Base-by-base conservation (phyloP, 345 rosid genomes). In the Acer campestre region DNA sequence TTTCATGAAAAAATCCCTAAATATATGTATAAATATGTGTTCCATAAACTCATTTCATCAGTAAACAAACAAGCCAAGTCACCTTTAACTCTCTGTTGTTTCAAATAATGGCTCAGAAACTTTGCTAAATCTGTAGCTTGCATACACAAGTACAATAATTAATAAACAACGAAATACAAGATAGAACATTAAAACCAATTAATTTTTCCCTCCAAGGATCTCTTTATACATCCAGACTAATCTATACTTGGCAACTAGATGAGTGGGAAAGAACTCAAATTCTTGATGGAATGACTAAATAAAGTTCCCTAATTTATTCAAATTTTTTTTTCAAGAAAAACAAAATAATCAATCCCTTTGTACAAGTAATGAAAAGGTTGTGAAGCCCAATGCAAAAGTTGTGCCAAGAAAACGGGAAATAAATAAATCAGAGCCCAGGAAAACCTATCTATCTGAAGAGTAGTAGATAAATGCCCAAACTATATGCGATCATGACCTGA, bases 1-100 rank as follows among this genome's bases (percentile, higher is more conserved):
- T 10, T 61, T 10, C 67, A 73, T 23, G 73, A 51, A 38, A 38
- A 27, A 75, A 49, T 25, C 69, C 56, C 46, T 46, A 20, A 56
- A 17, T 56, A 56, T 56, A 17, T 17, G 14, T 49, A 44, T 27
- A 56, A 56, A 17, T 18, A 56, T 56, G n/a, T 17, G 14, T 49
- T 17, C 11, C 59, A 27, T 46, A 27, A 63, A 29, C 77, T 74
- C 46, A n/a, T 64, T 48, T 62, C 62, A 18, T 18, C 62, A n/a
- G 48, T 42, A 46, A 25, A 6, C 14, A 48, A 64, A 16, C 42
- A 49, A 70, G 13, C 27, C 38, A 35, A 35, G 38, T 4, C 22
- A 49, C 17, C 70, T 44, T 42, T 14, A 13, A 61, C 23, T 61
- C 14, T 6, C 56, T 10, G 7, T 44, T 59, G 55, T 31, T 61